A percentile compares a stretch with the other conserved stretches of the same genome.
phyloP scores from a whole-genome alignment of 2,329 filamentous ascomycete species.

The Penicillium sp. region DNA sequence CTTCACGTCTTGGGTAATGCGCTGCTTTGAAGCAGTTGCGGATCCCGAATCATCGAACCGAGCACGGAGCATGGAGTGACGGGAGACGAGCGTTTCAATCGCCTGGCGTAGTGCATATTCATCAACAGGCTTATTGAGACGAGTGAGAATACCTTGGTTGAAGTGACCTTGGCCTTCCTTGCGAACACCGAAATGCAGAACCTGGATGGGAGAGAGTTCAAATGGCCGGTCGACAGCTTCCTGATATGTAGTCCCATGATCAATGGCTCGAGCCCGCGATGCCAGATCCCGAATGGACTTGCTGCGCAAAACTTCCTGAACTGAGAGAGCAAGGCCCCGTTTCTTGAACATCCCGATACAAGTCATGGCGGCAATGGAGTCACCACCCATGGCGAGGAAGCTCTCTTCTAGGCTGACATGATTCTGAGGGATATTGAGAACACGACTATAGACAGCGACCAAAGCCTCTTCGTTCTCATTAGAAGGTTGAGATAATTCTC shows the following conservation, averaged over 20 bases:
- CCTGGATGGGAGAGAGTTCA: slow-evolving; percentile 46
- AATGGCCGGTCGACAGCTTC: slow-evolving; percentile 42
- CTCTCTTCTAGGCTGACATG: slow-evolving; percentile 44
- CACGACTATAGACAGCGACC: slow-evolving; percentile 45
- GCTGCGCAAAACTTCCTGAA: slow-evolving; percentile 57
- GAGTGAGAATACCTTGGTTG: slow-evolving; percentile 47
- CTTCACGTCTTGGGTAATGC: slow-evolving; percentile 38
- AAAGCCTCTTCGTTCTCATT: slow-evolving; percentile 41
- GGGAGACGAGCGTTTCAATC: slow-evolving; percentile 40
- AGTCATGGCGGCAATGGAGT: slow-evolving; percentile 59
- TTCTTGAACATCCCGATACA: slow-evolving; percentile 56
- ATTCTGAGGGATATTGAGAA: slow-evolving; percentile 45
- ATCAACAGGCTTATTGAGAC: slow-evolving; percentile 36
- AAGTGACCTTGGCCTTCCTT: slow-evolving; percentile 45
- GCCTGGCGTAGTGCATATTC: slow-evolving; percentile 34
- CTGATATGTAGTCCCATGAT: slow-evolving; percentile 42
- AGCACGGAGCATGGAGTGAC: slow-evolving; percentile 48
- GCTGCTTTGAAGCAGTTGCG: slow-evolving; percentile 33
- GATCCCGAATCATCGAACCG: slow-evolving; percentile 35
- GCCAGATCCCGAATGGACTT: slow-evolving; percentile 53
- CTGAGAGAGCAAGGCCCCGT: slow-evolving; percentile 52
- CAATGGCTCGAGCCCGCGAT: slow-evolving; percentile 37
- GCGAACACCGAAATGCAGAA: slow-evolving; percentile 45
- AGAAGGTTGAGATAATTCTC: slow-evolving; percentile 22
- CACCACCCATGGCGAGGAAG: slow-evolving; percentile 56